Base-by-base conservation (phyloP, 2,329 filamentous ascomycete species). In the Colletotrichum sp. region DNA sequence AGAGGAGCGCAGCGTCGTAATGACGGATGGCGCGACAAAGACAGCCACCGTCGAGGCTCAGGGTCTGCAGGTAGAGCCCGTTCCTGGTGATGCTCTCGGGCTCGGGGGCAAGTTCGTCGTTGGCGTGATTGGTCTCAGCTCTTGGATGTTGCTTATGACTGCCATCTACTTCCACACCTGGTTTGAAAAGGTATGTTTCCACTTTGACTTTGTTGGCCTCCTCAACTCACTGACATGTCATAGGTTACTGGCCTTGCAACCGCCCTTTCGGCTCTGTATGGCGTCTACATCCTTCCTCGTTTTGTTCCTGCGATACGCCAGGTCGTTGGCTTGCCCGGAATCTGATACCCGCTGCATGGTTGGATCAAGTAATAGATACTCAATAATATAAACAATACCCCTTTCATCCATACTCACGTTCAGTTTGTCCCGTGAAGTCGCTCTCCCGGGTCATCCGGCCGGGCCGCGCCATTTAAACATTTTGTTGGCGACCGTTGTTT, bases 91-190 rank as follows among this genome's bases (percentile, higher is more conserved):
- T 24, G 63, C 61, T 12, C 83, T 90, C 72, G 86, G 88, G 4
- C 78, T 90, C 66, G 85, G 89, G 10, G 85, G 85, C 79, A 87
- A 91, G 88, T 86, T 94, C 78, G 90, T 92, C 77, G 85, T 89
- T 28, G 89, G 81, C 0, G 91, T 98, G 30, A 90, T 94, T 21
- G 92, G 85, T 0, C 80, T 98, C 81, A 95, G 93, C 81, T 91
- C 93, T 87, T 98, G 97, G 95, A 99, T 99, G 97, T 85, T 99
- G 82, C 89, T 98, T 76, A 99, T 99, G 97, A 99, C 97, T 55
- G 96, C 96, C 4, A 96, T 97, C 52, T 99, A 96, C 89, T 99
- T 99, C 81, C 97, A 99, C 84, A 99, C 97, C 1, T 98, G 96
- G 96, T 93, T 97, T 80, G 97, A 99, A 87, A 99, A 98, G 93